Conservation (phyloP, 2,329 filamentous ascomycete genomes). For the Ophidiomyces ophidiicola region DNA sequence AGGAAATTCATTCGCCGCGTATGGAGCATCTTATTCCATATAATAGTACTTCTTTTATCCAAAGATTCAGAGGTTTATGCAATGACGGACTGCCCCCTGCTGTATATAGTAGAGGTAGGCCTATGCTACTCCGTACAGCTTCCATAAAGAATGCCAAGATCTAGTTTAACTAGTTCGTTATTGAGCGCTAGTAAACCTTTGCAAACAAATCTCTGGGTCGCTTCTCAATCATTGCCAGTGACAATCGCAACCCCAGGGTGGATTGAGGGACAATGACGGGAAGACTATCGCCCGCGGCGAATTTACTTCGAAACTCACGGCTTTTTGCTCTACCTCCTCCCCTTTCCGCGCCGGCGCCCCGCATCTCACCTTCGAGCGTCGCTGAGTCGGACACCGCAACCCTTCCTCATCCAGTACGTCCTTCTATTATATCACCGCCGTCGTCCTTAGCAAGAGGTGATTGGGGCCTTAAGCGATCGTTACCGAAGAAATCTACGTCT, state of each 20-base stretch:
- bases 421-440: constrained; percentile 66
- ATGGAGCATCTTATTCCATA: too few species aligned
- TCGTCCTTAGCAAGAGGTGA: constrained; percentile 66
- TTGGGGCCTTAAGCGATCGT: constrained; percentile 80
- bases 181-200: too few species aligned
- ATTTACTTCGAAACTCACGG: constrained; percentile 71
- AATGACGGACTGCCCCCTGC: too few species aligned
- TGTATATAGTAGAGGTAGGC: too few species aligned
- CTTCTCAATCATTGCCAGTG: neutral
- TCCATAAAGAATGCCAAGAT: constrained; percentile 3
- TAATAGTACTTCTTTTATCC: too few species aligned
- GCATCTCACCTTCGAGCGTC: constrained; percentile 38
- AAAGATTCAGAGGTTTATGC: too few species aligned
- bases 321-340: constrained; percentile 77
- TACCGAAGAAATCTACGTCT: constrained; percentile 64
- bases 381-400: constrained; percentile 58
- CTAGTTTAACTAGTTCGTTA: neutral
- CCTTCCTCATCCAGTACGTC: constrained; percentile 63
- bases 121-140: too few species aligned
- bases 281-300: constrained; percentile 47
- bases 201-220: neutral
- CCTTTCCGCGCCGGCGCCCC: constrained; percentile 49
- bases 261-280: constrained; percentile 20
- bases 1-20: too few species aligned
- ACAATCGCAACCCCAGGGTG: too few species aligned